A percentile compares a stretch with the other conserved stretches of the same genome.
These are phyloP conservation scores for Tieghemostelium lacteum DNA, from an alignment of 78 protist species.

Conservation along the genomic window DNA sequence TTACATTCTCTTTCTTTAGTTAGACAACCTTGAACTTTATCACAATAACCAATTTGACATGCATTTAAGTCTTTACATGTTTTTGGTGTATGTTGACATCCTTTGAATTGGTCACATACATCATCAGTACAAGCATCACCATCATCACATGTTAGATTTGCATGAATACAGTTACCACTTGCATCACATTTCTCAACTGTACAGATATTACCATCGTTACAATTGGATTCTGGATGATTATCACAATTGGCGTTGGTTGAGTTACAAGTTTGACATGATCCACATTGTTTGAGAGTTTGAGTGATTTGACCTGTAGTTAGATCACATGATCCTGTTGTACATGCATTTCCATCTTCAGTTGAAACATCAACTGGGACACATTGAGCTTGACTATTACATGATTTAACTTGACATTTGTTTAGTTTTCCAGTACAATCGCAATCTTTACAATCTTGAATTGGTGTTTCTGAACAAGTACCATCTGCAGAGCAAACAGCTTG, in stretches of 20 bases:
- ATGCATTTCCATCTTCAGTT: slow-evolving; percentile 10
- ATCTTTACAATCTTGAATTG: background rate
- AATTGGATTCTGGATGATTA: background rate
- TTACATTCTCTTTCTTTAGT: background rate
- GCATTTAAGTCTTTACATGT: background rate
- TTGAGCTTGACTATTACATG: background rate
- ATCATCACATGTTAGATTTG: too few relatives aligned
- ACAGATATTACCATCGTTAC: background rate
- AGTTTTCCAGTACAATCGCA: background rate
- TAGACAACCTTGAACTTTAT: background rate
- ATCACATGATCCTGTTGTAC: slow-evolving; percentile 7
- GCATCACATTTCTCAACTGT: too few relatives aligned
- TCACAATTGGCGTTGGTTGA: background rate
- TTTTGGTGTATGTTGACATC: background rate
- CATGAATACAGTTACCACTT: too few relatives aligned
- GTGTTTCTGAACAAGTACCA: background rate
- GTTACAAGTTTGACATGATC: too few relatives aligned
- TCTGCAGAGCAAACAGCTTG: background rate
- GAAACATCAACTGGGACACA: background rate
- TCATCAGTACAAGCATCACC: too few relatives aligned
- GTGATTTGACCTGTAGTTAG: background rate
- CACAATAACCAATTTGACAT: slow-evolving; percentile 7
- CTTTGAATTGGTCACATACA: too few relatives aligned
- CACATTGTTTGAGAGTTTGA: background rate
- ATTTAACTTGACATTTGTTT: background rate